Percentiles rank a stretch among this genome's conserved stretches.
phyloP scores from a whole-genome alignment of 1,284 basidiomycete species.

The Ganoderma sinense region DNA sequence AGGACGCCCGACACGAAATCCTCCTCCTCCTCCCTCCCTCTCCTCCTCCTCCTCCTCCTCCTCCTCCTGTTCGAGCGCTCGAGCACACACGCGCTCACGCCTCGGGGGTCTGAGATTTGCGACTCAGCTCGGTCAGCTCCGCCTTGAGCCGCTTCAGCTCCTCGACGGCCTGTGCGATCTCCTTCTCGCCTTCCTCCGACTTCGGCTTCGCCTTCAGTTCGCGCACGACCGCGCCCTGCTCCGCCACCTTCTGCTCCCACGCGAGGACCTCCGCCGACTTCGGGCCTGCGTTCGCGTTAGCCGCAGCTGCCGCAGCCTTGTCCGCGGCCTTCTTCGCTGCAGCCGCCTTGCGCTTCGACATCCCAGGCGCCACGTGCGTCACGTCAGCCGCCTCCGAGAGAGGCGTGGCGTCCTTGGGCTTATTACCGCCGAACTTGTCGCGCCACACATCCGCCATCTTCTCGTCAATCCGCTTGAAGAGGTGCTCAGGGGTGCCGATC shows the following conservation, averaged over 20 bases:
- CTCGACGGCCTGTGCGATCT: constrained; percentile 53
- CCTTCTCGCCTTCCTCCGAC: constrained; percentile 63
- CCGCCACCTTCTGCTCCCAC: constrained; percentile 74
- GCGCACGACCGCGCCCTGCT: constrained; percentile 79
- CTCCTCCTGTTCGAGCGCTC: too few relatives aligned
- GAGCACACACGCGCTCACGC: neutral
- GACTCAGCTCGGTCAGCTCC: constrained; percentile 59
- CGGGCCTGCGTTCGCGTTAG: constrained; percentile 50
- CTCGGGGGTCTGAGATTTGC: constrained; percentile 14
- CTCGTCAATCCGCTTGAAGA: constrained; percentile 96
- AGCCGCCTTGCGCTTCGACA: constrained; percentile 63
- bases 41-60: neutral
- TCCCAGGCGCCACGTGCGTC: constrained; percentile 47
- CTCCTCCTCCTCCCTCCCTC: neutral
- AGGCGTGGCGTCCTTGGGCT: constrained; percentile 40
- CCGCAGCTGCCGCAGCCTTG: constrained; percentile 29
- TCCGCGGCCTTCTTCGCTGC: constrained; percentile 47
- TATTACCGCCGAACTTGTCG: constrained; percentile 69
- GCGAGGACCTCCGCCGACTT: constrained; percentile 69
- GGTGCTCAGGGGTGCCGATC: constrained; percentile 87
- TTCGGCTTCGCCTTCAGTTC: constrained; percentile 72
- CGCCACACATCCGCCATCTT: constrained; percentile 89
- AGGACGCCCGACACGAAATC: neutral
- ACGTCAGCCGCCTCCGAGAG: constrained; percentile 47
- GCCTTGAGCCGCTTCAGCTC: constrained; percentile 65